Percentiles rank a stretch among this genome's conserved stretches.
These are phyloP conservation scores for Irpex sp. DNA, from an alignment of 1,284 basidiomycete species.

Conservation along the genomic window DNA sequence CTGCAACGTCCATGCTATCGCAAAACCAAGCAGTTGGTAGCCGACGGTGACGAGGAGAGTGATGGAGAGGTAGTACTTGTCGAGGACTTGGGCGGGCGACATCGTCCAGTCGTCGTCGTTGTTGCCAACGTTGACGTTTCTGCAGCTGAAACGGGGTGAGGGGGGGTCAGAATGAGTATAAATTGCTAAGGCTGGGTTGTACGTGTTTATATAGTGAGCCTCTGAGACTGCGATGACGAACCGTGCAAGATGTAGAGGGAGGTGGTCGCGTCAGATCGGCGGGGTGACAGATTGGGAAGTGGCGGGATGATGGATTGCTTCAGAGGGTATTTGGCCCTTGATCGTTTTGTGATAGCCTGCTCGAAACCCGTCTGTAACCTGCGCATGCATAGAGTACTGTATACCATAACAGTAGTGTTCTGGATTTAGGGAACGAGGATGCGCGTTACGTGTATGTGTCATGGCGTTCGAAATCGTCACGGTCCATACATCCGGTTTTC, in stretches of 20 bases:
- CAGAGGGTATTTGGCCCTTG: too few relatives aligned
- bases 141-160: neutral
- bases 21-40: constrained; percentile 64
- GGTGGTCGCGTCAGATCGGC: neutral
- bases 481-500: too few relatives aligned
- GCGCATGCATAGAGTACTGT: too few relatives aligned
- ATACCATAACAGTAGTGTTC: too few relatives aligned
- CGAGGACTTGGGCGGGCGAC: constrained; percentile 46
- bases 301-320: neutral
- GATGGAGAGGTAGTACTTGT: constrained; percentile 61
- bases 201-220: too few relatives aligned
- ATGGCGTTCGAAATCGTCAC: too few relatives aligned
- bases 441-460: too few relatives aligned
- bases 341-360: too few relatives aligned
- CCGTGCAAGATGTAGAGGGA: neutral
- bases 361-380: too few relatives aligned
- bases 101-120: neutral
- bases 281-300: neutral
- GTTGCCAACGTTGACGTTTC: neutral
- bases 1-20: constrained; percentile 62
- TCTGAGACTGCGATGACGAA: neutral
- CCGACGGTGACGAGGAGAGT: constrained; percentile 62
- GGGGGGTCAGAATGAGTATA: neutral
- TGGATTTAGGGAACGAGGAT: too few relatives aligned
- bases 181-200: neutral